phyloP scores from a whole-genome alignment of 2,329 filamentous ascomycete species.

The Aspergillus fischeri region DNA sequence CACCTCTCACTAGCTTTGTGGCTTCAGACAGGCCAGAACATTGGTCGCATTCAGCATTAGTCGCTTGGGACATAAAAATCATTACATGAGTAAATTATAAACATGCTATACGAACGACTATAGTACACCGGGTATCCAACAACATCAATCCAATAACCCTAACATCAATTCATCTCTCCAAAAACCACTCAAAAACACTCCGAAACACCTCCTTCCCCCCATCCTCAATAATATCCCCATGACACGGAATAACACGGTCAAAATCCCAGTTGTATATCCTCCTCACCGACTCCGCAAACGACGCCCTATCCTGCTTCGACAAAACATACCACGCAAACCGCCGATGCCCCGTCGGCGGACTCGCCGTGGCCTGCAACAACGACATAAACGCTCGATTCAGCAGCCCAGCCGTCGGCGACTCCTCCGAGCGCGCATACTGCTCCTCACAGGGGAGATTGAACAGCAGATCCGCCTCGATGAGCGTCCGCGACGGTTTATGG shows the following conservation, averaged over 20 bases:
- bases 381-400: slow-evolving; percentile 53
- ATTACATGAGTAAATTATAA: too few species aligned
- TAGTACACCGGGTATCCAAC: background rate
- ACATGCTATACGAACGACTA: background rate
- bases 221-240: slow-evolving; percentile 78
- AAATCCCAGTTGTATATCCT: slow-evolving; percentile 78
- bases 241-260: slow-evolving; percentile 77
- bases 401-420: slow-evolving; percentile 52
- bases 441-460: slow-evolving; percentile 87
- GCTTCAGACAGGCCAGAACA: background rate
- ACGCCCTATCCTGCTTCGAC: slow-evolving; percentile 56
- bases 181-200: slow-evolving; percentile 76
- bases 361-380: slow-evolving; percentile 52
- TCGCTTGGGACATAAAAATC: too few species aligned
- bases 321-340: slow-evolving; percentile 74
- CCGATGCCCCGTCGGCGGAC: slow-evolving; percentile 64
- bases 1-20: background rate
- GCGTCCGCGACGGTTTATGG: slow-evolving; percentile 69
- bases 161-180: background rate
- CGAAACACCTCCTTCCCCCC: slow-evolving; percentile 70
- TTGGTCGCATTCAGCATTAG: background rate
- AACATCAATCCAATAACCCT: background rate
- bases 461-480: slow-evolving; percentile 83
- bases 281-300: slow-evolving; percentile 64
- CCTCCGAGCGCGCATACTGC: slow-evolving; percentile 64